These are phyloP conservation scores for Tolypocladium ophioglossoides DNA, from an alignment of 2,329 filamentous ascomycete species.

Conservation along the genomic window DNA sequence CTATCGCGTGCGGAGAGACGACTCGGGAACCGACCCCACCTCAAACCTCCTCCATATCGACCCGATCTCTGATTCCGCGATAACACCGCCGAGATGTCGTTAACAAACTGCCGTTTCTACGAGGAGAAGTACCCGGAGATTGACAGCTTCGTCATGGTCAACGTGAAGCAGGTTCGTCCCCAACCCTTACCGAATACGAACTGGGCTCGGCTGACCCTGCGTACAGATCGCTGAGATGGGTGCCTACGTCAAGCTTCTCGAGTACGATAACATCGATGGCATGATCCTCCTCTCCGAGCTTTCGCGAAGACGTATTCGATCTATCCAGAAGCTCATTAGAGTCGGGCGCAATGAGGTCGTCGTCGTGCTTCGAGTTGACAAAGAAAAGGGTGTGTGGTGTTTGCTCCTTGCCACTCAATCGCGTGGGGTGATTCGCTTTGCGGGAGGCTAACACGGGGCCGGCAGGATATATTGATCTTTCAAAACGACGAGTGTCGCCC, in stretches of 20 bases:
- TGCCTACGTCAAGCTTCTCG: conserved; percentile 97
- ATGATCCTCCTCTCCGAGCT: conserved; percentile 99
- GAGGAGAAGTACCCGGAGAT: conserved; percentile 93
- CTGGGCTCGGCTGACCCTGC: background rate
- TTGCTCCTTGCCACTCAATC: background rate
- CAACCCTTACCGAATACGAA: background rate
- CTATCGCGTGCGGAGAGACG: conserved; percentile 13
- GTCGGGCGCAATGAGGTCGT: conserved; percentile 98
- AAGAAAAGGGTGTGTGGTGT: conserved; percentile 71
- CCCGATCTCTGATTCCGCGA: conserved; percentile 12
- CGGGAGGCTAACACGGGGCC: conserved; percentile 10
- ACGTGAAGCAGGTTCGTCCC: conserved; percentile 86
- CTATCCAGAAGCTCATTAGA: conserved; percentile 97
- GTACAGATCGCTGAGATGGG: conserved; percentile 95
- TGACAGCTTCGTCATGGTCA: conserved; percentile 99
- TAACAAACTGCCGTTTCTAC: conserved; percentile 95
- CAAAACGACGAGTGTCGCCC: conserved; percentile 92
- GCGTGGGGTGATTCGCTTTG: background rate
- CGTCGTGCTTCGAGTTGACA: conserved; percentile 96
- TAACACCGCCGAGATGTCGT: conserved; percentile 65
- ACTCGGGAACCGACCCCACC: conserved; percentile 20
- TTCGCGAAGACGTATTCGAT: conserved; percentile 93
- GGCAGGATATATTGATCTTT: conserved; percentile 85
- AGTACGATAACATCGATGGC: conserved; percentile 99
- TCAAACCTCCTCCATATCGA: conserved; percentile 11